These are phyloP conservation scores for Agaricus sinodeliciosus DNA, from an alignment of 768 basidiomycete genomes.

Conservation along the genomic window DNA sequence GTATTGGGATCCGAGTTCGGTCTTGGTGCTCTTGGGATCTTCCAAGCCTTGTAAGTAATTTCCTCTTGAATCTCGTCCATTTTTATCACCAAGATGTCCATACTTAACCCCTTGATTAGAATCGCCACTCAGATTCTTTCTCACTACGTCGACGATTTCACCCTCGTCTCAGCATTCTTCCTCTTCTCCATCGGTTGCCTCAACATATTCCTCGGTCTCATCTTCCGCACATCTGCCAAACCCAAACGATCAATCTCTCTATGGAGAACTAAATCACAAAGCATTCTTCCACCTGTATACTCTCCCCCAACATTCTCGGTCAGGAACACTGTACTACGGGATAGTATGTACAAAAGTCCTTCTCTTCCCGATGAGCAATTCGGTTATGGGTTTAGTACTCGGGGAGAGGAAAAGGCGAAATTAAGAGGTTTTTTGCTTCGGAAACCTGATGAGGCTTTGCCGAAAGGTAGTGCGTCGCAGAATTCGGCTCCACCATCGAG, in stretches of 20 bases:
- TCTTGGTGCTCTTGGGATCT: slow-evolving; percentile 80
- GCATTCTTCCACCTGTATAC: slow-evolving; percentile 41
- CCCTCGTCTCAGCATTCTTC: slow-evolving; percentile 88
- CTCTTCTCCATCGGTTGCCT: slow-evolving; percentile 88
- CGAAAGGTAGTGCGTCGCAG: slow-evolving; percentile 40
- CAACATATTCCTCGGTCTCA: slow-evolving; percentile 72
- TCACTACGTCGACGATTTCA: slow-evolving; percentile 80
- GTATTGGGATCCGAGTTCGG: slow-evolving; percentile 85
- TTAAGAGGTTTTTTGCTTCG: slow-evolving; percentile 57
- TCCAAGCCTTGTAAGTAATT: slow-evolving; percentile 65
- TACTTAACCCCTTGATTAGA: slow-evolving; percentile 21
- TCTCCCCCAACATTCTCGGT: slow-evolving; percentile 21
- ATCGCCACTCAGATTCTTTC: slow-evolving; percentile 69
- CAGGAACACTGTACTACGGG: not conserved
- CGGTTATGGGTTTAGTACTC: slow-evolving; percentile 74
- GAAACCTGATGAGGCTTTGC: slow-evolving; percentile 55
- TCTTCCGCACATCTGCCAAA: slow-evolving; percentile 61
- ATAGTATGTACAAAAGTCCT: slow-evolving; percentile 6
- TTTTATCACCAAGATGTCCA: not conserved
- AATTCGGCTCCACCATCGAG: slow-evolving; percentile 14
- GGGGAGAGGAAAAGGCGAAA: slow-evolving; percentile 68
- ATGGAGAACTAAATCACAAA: slow-evolving; percentile 53
- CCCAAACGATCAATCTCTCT: slow-evolving; percentile 54
- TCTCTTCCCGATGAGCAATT: slow-evolving; percentile 25
- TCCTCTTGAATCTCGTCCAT: not conserved